Evolutionary conservation across 2,329 filamentous ascomycete species (phyloP).

Genomic region (Neopestalotiopsis sp.): DNA sequence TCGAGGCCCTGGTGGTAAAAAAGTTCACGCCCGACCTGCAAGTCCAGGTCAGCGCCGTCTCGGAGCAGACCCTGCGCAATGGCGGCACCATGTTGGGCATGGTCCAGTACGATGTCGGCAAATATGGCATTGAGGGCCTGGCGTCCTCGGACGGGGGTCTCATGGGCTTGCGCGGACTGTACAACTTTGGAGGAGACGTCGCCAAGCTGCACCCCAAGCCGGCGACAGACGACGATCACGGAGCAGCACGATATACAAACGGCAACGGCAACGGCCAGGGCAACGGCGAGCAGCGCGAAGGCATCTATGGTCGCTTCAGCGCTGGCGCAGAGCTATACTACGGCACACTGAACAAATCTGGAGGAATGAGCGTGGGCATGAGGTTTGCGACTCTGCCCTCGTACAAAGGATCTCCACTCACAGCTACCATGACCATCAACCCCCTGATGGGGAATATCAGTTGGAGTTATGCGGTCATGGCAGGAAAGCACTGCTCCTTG

Average conservation of each 20-base stretch:
- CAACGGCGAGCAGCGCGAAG: slow-evolving; percentile 57
- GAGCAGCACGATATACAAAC: slow-evolving; percentile 12
- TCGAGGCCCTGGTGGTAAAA: slow-evolving; percentile 85
- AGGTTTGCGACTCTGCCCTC: slow-evolving; percentile 86
- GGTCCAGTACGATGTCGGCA: slow-evolving; percentile 82
- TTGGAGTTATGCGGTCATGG: slow-evolving; percentile 89
- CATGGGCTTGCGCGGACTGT: slow-evolving; percentile 84
- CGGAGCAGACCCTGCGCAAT: slow-evolving; percentile 71
- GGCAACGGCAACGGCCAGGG: slow-evolving; percentile 28
- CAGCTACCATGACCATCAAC: slow-evolving; percentile 90
- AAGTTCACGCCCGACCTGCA: slow-evolving; percentile 79
- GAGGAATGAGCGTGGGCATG: slow-evolving; percentile 85
- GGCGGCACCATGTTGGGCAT: slow-evolving; percentile 77
- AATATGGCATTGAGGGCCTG: slow-evolving; percentile 87
- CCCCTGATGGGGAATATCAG: slow-evolving; percentile 93
- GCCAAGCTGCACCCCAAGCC: slow-evolving; percentile 32
- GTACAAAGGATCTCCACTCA: slow-evolving; percentile 86
- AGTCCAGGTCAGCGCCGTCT: slow-evolving; percentile 80
- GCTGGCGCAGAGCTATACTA: slow-evolving; percentile 95
- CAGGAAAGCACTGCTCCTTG: slow-evolving; percentile 80
- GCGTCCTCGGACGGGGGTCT: slow-evolving; percentile 92
- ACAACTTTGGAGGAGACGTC: slow-evolving; percentile 87
- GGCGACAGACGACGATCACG: slow-evolving; percentile 18
- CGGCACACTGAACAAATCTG: slow-evolving; percentile 90
- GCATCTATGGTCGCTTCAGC: slow-evolving; percentile 81